Evolutionary conservation across 805 yeast genomes (phyloP).

Genomic region (Scheffersomyces coipomensis): DNA sequence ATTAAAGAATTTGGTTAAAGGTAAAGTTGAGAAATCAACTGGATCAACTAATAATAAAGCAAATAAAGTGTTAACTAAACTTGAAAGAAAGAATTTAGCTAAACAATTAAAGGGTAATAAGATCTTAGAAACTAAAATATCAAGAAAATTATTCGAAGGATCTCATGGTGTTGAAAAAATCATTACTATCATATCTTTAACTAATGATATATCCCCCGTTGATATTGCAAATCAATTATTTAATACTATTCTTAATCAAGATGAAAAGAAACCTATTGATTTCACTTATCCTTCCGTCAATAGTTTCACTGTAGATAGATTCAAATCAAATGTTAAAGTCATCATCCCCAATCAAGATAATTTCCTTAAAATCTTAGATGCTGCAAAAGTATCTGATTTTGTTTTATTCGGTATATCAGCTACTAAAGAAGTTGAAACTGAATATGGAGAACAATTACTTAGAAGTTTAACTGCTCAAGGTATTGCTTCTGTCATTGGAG

Average conservation of each 20-base stretch:
- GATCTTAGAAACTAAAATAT: conserved; percentile 55
- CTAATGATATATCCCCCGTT: conserved; percentile 61
- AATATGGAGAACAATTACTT: conserved; percentile 83
- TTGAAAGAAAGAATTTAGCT: conserved; percentile 74
- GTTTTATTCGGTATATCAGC: conserved; percentile 91
- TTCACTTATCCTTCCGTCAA: conserved; percentile 49
- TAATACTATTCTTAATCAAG: conserved; percentile 33
- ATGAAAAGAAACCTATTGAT: conserved; percentile 18
- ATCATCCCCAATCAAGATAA: conserved; percentile 68
- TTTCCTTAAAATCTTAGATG: conserved; percentile 72
- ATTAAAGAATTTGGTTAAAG: conserved; percentile 75
- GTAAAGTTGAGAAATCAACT: conserved; percentile 76
- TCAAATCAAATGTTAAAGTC: conserved; percentile 72
- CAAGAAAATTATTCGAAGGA: conserved; percentile 77
- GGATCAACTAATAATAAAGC: conserved; percentile 32
- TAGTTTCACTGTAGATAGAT: conserved; percentile 56
- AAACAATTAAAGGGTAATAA: conserved; percentile 77
- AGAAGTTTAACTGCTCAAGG: conserved; percentile 92
- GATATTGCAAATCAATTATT: conserved; percentile 56
- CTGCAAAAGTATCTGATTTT: conserved; percentile 86
- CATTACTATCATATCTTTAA: conserved; percentile 76
- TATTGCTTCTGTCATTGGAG: conserved; percentile 77
- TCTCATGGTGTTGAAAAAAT: conserved; percentile 78
- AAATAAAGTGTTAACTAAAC: conserved; percentile 39
- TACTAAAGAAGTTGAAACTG: conserved; percentile 71